Percentiles rank a stretch among this genome's conserved stretches.
Conservation (phyloP, 2,329 filamentous ascomycete genomes). For the Nemania diffusa region DNA sequence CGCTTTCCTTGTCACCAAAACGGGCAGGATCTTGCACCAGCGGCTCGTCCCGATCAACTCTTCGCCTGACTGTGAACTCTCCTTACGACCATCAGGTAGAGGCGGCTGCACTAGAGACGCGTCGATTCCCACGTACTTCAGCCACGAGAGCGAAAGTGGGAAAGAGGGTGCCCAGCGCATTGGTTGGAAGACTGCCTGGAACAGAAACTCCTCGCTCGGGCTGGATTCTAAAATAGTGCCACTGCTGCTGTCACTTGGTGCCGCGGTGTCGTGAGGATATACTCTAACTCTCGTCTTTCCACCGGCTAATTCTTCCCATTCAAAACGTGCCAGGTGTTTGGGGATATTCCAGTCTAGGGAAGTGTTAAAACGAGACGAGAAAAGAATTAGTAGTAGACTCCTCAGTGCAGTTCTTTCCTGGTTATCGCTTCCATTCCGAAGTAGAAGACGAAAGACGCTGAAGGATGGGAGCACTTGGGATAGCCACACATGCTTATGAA, state of each 20-base stretch:
- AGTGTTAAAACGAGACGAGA: not conserved
- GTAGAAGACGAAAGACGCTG: not conserved
- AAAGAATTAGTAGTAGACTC: not conserved
- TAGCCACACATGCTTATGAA: not conserved
- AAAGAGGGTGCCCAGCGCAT: slow-evolving; percentile 56
- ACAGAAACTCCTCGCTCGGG: slow-evolving; percentile 54
- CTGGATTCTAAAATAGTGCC: slow-evolving; percentile 47
- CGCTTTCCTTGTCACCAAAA: not conserved
- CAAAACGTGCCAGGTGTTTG: slow-evolving; percentile 64
- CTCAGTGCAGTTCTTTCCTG: not conserved
- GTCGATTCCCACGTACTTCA: slow-evolving; percentile 56
- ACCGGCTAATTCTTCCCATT: slow-evolving; percentile 53
- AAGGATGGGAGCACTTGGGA: not conserved
- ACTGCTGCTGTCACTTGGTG: not conserved
- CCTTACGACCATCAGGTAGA: slow-evolving; percentile 49
- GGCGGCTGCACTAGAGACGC: slow-evolving; percentile 60
- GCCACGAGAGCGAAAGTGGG: slow-evolving; percentile 54
- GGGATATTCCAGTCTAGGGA: slow-evolving; percentile 63
- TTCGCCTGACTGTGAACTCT: not conserved
- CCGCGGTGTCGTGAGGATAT: slow-evolving; percentile 54
- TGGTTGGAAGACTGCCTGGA: slow-evolving; percentile 57
- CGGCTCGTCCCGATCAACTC: slow-evolving; percentile 1
- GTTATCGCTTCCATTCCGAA: not conserved
- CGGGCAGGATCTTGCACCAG: not conserved
- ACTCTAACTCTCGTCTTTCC: slow-evolving; percentile 56